A percentile compares a stretch with the other conserved stretches of the same genome.
Conservation (phyloP, 495 filamentous ascomycete species). For the Tetracladium marchalianum region DNA sequence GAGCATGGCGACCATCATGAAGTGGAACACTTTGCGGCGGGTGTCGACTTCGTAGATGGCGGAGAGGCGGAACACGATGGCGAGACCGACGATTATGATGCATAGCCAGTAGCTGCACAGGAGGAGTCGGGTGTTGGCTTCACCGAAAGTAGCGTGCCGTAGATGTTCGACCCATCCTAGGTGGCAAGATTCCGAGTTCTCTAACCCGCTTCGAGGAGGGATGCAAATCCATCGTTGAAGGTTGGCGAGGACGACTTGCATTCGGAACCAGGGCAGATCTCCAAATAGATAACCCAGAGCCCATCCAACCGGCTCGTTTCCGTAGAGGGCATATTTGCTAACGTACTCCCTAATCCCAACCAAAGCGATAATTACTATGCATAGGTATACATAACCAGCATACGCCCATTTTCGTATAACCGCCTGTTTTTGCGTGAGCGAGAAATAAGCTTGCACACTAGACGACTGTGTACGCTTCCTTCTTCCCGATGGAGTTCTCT, state of each 20-base stretch:
- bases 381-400: constrained; percentile 63
- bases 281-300: constrained; percentile 84
- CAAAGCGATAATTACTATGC: constrained; percentile 54
- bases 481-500: constrained; percentile 48
- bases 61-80: constrained; percentile 62
- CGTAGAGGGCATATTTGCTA: constrained; percentile 50
- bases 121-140: constrained; percentile 72
- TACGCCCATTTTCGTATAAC: constrained; percentile 71
- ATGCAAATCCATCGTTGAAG: constrained; percentile 70
- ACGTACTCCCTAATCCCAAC: constrained; percentile 63
- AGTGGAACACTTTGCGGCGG: constrained; percentile 96
- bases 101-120: constrained; percentile 62
- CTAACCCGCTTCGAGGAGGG: constrained; percentile 36
- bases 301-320: constrained; percentile 83
- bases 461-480: constrained; percentile 58
- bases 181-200: constrained; percentile 26
- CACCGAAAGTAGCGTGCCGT: constrained; percentile 49
- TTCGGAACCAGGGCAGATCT: constrained; percentile 57
- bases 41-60: constrained; percentile 76
- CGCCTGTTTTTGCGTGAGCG: constrained; percentile 71
- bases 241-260: constrained; percentile 52
- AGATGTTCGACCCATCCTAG: constrained; percentile 50
- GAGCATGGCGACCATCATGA: constrained; percentile 95
- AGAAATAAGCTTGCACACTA: constrained; percentile 61
- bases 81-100: constrained; percentile 60